Evolutionary conservation across 2,329 filamentous ascomycete species (phyloP).

Genomic region (Pseudocercospora ulei): DNA sequence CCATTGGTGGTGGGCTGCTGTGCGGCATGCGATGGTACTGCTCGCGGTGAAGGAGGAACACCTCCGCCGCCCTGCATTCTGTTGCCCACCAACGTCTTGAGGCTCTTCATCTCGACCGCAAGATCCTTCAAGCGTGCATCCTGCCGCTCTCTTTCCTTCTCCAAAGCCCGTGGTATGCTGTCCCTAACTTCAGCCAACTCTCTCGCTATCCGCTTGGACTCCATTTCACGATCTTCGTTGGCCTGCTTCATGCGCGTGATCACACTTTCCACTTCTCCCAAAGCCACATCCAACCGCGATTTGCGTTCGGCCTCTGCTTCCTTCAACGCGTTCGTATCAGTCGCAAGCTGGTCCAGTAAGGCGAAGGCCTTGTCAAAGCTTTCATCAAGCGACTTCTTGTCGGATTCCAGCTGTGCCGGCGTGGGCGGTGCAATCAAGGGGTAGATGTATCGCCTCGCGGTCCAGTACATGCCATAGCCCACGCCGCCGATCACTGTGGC

Average conservation of each 20-base stretch:
- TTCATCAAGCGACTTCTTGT: constrained; percentile 85
- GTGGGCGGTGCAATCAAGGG: constrained; percentile 89
- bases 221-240: constrained; percentile 72
- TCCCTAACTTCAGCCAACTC: constrained; percentile 77
- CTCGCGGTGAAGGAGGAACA: constrained; percentile 12
- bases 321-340: constrained; percentile 83
- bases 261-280: constrained; percentile 75
- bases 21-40: constrained; percentile 23
- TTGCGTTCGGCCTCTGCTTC: constrained; percentile 74
- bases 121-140: constrained; percentile 76
- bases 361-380: constrained; percentile 87
- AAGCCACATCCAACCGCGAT: constrained; percentile 67
- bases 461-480: constrained; percentile 75
- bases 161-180: constrained; percentile 76
- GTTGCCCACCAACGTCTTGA: constrained; percentile 75
- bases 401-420: constrained; percentile 82
- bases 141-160: constrained; percentile 74
- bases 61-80: constrained; percentile 39
- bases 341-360: constrained; percentile 80
- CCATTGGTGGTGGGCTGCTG: constrained; percentile 12
- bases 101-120: constrained; percentile 74
- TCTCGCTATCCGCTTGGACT: constrained; percentile 73
- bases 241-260: constrained; percentile 72
- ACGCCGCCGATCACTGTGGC: constrained; percentile 87
- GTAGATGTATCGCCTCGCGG: constrained; percentile 86